Conservation (phyloP, 1,284 basidiomycete genomes). For the Amylostereum areolatum region DNA sequence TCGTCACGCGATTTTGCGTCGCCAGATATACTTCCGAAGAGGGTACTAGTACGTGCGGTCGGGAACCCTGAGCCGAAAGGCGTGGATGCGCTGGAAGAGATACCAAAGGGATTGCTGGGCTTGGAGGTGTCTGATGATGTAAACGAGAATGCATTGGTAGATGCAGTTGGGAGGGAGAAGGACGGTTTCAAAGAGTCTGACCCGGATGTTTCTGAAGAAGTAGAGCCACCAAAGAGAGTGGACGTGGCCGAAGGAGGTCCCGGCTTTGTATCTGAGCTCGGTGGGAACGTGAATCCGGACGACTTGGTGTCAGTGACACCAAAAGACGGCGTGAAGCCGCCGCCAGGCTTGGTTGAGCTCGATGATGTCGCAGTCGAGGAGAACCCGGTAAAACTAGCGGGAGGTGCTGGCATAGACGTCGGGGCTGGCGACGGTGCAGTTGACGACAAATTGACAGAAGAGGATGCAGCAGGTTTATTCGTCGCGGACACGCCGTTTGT, state of each 20-base stretch:
- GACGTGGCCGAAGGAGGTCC: neutral
- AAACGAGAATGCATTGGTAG: neutral
- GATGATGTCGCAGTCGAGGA: neutral
- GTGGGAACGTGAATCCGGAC: neutral
- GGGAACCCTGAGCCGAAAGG: neutral
- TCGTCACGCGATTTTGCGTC: neutral
- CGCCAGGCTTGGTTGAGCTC: conserved; percentile 1
- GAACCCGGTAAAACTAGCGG: conserved; percentile 26
- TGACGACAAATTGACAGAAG: conserved; percentile 18
- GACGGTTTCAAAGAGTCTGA: no score
- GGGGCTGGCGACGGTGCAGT: no score
- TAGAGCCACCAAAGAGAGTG: neutral
- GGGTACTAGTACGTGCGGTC: neutral
- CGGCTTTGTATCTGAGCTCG: neutral
- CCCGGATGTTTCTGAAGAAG: no score
- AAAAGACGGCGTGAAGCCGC: conserved; percentile 10
- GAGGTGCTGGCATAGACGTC: conserved; percentile 33
- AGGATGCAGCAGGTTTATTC: conserved; percentile 9
- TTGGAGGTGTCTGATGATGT: neutral
- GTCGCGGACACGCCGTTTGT: conserved; percentile 13
- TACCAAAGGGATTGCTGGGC: conserved; percentile 3
- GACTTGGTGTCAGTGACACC: neutral
- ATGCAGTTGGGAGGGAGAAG: neutral
- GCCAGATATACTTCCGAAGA: neutral
- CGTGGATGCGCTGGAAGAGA: conserved; percentile 1